A percentile compares a stretch with the other conserved stretches of the same genome.
Conservation (phyloP, 805 yeast species). For the Torulaspora gathmanii region DNA sequence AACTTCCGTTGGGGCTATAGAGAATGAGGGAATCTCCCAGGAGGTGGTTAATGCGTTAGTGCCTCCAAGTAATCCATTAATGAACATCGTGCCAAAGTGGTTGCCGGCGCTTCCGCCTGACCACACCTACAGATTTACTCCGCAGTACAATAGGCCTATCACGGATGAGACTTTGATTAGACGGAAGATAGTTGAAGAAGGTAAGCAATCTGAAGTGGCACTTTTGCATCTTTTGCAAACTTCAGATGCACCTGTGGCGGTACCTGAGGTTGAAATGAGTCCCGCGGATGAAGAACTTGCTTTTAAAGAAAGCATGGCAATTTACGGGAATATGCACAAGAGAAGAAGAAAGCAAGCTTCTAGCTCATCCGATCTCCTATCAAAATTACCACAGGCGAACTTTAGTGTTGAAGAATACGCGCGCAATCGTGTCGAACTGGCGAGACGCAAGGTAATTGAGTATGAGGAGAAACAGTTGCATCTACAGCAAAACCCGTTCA, state of each 20-base stretch:
- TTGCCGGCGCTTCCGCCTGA: conserved; percentile 91
- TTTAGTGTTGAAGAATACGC: conserved; percentile 61
- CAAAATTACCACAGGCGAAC: conserved; percentile 16
- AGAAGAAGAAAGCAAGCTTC: conserved; percentile 3
- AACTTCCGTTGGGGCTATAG: conserved; percentile 11
- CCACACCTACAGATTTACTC: conserved; percentile 80
- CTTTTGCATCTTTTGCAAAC: conserved; percentile 36
- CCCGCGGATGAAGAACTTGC: conserved; percentile 14
- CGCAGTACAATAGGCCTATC: conserved; percentile 56
- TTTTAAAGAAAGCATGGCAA: conserved; percentile 15
- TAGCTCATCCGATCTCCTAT: conserved; percentile 8
- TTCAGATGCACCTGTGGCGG: neutral
- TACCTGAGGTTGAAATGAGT: conserved; percentile 5
- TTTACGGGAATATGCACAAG: conserved; percentile 8
- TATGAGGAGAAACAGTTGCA: conserved; percentile 24
- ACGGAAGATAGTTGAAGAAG: conserved; percentile 71
- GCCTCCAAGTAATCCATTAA: conserved; percentile 43
- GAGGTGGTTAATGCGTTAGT: conserved; percentile 46
- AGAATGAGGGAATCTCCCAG: conserved; percentile 14
- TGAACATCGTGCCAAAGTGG: conserved; percentile 60
- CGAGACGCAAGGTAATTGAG: conserved; percentile 34
- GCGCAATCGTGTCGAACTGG: conserved; percentile 39
- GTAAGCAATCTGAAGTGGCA: conserved; percentile 75
- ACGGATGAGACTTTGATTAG: conserved; percentile 69
- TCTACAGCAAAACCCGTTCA: conserved; percentile 28